These are phyloP conservation scores for Rhododendron henanense DNA, from an alignment of 148 eudicot genomes.

Conservation along the genomic window DNA sequence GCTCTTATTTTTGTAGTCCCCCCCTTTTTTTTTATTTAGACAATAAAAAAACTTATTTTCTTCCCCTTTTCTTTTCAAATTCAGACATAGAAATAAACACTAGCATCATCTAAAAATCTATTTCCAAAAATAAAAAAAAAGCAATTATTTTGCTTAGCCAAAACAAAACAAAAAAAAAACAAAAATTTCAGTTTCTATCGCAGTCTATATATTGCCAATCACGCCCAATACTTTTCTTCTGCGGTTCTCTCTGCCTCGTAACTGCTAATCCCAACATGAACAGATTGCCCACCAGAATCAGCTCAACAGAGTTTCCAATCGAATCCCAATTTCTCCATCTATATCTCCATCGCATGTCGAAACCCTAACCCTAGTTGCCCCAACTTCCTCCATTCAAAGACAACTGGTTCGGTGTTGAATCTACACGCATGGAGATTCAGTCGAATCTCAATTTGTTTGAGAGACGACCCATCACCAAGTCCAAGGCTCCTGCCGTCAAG, in stretches of 20 bases:
- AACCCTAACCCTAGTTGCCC: conserved; percentile 12
- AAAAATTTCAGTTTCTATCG: too few relatives aligned
- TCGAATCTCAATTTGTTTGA: conserved; percentile 50
- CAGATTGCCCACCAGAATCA: neutral
- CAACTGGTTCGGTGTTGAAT: neutral
- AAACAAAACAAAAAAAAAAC: too few relatives aligned
- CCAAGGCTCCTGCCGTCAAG: conserved; percentile 69
- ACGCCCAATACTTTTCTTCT: neutral
- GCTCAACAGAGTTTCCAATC: neutral
- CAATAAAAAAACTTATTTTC: too few relatives aligned
- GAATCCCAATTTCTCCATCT: neutral
- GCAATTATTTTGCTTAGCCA: too few relatives aligned
- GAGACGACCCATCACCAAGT: conserved; percentile 66
- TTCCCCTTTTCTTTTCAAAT: too few relatives aligned
- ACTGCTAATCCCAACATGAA: neutral
- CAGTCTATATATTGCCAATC: neutral
- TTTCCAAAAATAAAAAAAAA: too few relatives aligned
- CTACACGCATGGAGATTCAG: conserved; percentile 45
- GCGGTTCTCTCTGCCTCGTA: neutral
- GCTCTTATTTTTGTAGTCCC: too few relatives aligned
- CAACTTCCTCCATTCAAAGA: neutral
- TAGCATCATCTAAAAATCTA: too few relatives aligned
- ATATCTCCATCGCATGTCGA: neutral
- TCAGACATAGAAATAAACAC: too few relatives aligned
- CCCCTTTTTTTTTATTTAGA: too few relatives aligned